Evolutionary conservation across 139 green algal species (phyloP).

Genomic region (Coelastrella sp.): DNA sequence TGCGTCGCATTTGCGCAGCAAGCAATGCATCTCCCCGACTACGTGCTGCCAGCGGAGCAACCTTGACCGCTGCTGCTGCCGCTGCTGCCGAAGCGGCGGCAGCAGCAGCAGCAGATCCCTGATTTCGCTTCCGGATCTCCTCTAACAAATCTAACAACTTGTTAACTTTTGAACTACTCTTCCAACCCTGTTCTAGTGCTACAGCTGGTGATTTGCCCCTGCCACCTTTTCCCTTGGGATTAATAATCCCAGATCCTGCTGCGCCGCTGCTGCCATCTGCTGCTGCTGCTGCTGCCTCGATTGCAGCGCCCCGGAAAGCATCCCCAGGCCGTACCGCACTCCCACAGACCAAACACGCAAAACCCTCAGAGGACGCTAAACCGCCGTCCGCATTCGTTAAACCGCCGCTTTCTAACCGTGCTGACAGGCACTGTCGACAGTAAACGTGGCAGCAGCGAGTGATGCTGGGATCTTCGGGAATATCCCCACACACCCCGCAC

Average conservation of each 20-base stretch:
- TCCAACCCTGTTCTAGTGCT: not conserved
- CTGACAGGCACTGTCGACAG: constrained; percentile 80
- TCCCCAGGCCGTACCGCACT: constrained; percentile 48
- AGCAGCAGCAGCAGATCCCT: not conserved
- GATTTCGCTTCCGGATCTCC: constrained; percentile 26
- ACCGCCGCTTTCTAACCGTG: constrained; percentile 49
- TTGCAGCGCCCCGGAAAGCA: constrained; percentile 59
- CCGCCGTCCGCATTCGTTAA: constrained; percentile 24
- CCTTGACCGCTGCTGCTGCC: not conserved
- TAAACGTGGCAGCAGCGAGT: constrained; percentile 84
- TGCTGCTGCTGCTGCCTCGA: constrained; percentile 56
- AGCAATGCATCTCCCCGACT: constrained; percentile 52
- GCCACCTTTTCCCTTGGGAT: constrained; percentile 22
- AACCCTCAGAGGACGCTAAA: constrained; percentile 46
- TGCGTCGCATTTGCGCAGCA: not conserved
- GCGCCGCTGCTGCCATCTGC: constrained; percentile 4
- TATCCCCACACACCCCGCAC: constrained; percentile 82
- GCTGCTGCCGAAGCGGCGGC: not conserved
- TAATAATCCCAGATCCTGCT: not conserved
- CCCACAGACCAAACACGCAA: constrained; percentile 64
- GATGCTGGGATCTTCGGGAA: constrained; percentile 82
- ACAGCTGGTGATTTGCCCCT: constrained; percentile 1
- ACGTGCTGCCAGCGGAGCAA: constrained; percentile 49
- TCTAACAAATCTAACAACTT: constrained; percentile 63
- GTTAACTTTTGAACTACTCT: constrained; percentile 60